These are phyloP conservation scores for Fusarium nodosum DNA, from an alignment of 2,329 filamentous ascomycete genomes.

Conservation along the genomic window DNA sequence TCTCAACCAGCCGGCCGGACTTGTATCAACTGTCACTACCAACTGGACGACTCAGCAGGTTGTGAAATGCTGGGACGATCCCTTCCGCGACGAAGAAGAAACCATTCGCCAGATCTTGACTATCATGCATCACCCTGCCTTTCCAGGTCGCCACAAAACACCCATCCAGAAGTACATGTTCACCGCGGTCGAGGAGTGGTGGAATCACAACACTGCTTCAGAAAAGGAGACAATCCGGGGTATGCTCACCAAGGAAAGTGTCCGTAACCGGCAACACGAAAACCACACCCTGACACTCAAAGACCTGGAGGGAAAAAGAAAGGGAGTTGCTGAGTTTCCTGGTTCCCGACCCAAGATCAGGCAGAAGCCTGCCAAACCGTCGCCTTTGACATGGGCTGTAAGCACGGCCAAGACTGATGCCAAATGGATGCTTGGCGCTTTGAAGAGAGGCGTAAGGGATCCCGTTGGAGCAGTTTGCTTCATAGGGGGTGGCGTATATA, in stretches of 20 bases:
- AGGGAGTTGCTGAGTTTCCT: constrained; percentile 47
- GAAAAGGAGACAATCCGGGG: constrained; percentile 44
- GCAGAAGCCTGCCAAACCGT: constrained; percentile 42
- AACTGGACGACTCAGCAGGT: constrained; percentile 51
- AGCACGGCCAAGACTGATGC: constrained; percentile 37
- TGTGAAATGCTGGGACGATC: constrained; percentile 76
- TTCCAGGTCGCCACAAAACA: constrained; percentile 74
- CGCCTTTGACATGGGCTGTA: constrained; percentile 44
- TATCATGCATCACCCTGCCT: constrained; percentile 87
- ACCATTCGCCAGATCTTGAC: constrained; percentile 80
- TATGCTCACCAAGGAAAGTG: constrained; percentile 49
- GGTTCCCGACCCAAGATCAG: constrained; percentile 46
- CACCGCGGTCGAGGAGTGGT: constrained; percentile 81
- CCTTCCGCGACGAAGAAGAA: constrained; percentile 74
- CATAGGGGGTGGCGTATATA: constrained; percentile 25
- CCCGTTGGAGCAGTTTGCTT: constrained; percentile 31
- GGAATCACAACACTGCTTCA: constrained; percentile 60
- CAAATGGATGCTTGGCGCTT: constrained; percentile 36
- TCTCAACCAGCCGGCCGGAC: constrained; percentile 57
- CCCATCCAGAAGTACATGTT: constrained; percentile 89
- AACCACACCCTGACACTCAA: constrained; percentile 49
- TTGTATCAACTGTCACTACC: constrained; percentile 49
- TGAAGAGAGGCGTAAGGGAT: constrained; percentile 36
- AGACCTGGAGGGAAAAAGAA: constrained; percentile 44
- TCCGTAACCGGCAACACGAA: constrained; percentile 47